Percentiles rank a stretch among this genome's conserved stretches.
Conservation (phyloP, 306 rosid species). For the Crataegus laevigata region DNA sequence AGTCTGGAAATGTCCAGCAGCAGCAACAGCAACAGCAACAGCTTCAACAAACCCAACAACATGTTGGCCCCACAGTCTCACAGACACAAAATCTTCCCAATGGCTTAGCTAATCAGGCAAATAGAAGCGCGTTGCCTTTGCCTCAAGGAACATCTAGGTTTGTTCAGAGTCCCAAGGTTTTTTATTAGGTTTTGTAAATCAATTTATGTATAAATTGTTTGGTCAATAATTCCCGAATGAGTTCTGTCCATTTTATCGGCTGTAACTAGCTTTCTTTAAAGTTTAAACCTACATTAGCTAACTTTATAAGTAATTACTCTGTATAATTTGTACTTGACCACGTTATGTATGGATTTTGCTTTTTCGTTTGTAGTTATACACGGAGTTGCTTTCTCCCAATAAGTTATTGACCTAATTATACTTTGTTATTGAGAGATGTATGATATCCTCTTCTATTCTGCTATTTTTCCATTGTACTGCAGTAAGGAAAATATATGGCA, state of each 20-base stretch:
- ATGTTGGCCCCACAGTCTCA: slow-evolving; percentile 46
- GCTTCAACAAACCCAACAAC: slow-evolving; percentile 71
- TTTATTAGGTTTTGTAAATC: slow-evolving; percentile 41
- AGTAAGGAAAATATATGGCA: background rate
- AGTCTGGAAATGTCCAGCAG: slow-evolving; percentile 76
- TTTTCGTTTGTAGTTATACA: background rate
- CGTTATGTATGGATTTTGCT: slow-evolving; percentile 12
- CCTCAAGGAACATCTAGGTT: slow-evolving; percentile 99
- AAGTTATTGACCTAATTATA: background rate
- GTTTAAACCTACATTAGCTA: slow-evolving; percentile 10
- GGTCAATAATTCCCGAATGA: slow-evolving; percentile 17
- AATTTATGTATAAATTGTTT: slow-evolving; percentile 29
- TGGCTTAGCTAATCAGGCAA: slow-evolving; percentile 72
- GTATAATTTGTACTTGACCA: slow-evolving; percentile 18
- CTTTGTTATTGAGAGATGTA: background rate
- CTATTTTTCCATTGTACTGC: background rate
- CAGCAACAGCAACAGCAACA: slow-evolving; percentile 76
- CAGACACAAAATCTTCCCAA: slow-evolving; percentile 52
- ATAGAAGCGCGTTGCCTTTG: slow-evolving; percentile 61
- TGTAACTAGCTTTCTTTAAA: slow-evolving; percentile 28
- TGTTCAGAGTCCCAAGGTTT: slow-evolving; percentile 80
- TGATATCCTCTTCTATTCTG: background rate
- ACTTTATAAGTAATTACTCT: slow-evolving; percentile 13
- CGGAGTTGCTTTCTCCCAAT: background rate
- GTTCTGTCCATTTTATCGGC: slow-evolving; percentile 12